phyloP scores from a whole-genome alignment of 2,329 filamentous ascomycete genomes.

The Fusarium sp. region DNA sequence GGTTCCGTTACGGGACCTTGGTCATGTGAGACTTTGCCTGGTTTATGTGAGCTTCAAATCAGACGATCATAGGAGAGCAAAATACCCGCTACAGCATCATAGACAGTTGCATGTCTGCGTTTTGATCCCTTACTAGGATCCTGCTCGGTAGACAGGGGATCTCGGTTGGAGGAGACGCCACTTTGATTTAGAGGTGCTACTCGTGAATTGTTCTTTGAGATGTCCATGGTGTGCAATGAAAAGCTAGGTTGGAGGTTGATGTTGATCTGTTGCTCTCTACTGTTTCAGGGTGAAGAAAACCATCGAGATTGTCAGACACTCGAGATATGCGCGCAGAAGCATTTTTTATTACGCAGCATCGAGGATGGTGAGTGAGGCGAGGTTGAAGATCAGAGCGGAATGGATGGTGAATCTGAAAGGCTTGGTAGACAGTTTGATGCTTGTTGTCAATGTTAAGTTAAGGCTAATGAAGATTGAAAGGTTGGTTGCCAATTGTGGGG shows the following conservation, averaged over 20 bases:
- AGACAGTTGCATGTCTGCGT: constrained; percentile 64
- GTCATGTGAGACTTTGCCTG: constrained; percentile 45
- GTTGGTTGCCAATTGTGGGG: constrained; percentile 33
- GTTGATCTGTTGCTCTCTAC: neutral
- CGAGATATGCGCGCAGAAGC: constrained; percentile 2
- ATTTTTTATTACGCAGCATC: constrained; percentile 17
- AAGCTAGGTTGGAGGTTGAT: neutral
- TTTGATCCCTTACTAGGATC: constrained; percentile 21
- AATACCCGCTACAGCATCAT: constrained; percentile 77
- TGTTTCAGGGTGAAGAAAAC: constrained; percentile 18
- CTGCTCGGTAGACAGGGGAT: constrained; percentile 13
- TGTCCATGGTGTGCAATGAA: constrained; percentile 18
- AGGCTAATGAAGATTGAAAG: constrained; percentile 22
- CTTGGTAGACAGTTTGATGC: neutral
- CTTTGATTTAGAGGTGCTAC: constrained; percentile 17
- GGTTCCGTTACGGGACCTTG: constrained; percentile 35
- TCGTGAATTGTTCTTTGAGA: neutral
- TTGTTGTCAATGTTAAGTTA: neutral
- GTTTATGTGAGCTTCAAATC: constrained; percentile 38
- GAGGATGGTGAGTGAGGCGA: neutral
- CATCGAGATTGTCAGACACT: neutral
- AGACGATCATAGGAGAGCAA: neutral
- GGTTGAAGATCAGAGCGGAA: neutral
- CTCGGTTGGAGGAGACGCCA: constrained; percentile 6
- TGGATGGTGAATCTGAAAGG: neutral